Base-by-base conservation (phyloP, 1,284 basidiomycete species). In the Ceraceosorus guamensis region DNA sequence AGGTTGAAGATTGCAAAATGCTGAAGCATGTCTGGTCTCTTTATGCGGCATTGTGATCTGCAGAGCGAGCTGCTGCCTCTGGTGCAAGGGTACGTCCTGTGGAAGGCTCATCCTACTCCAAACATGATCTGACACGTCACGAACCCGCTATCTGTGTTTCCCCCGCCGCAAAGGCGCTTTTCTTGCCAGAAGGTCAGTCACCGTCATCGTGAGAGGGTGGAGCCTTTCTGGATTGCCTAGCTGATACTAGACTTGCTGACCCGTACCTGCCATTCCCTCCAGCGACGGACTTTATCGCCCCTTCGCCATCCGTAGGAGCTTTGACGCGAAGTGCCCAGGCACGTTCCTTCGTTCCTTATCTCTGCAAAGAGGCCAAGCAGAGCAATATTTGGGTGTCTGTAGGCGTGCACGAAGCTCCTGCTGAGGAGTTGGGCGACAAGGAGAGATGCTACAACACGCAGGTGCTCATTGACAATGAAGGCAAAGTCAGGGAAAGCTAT, bases 201-300 rank as follows among this genome's bases (percentile, higher is more conserved):
- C 10, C 34, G 10, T 18, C 37, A 48, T 43, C 37, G 37, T 48
- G 11, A 18, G 13, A 48, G n/a, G 37, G 16, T 11, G 2, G n/a
- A n/a, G n/a, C n/a, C n/a, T n/a, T n/a, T n/a, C n/a, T n/a, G n/a
- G n/a, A n/a, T n/a, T n/a, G n/a, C n/a, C n/a, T n/a, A n/a, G n/a
- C n/a, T n/a, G n/a, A n/a, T n/a, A n/a, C n/a, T n/a, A n/a, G n/a
- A n/a, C n/a, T n/a, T n/a, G n/a, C n/a, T n/a, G 37, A 11, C 11
- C 41, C 18, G 16, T 32, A 5, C 11, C 18, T 14, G n/a, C 10
- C 32, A 16, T 11, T 39, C 43, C 18, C 10, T n/a, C 10, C 33
- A 58, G 72, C 81, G 0, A 73, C 79, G 24, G 81, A 82, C 63
- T 82, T 81, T 50, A 81, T 82, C 57, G 77, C 79, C 1, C 72